Base-by-base conservation (phyloP, 2,329 filamentous ascomycete genomes). In the Aspergillus alliaceus region DNA sequence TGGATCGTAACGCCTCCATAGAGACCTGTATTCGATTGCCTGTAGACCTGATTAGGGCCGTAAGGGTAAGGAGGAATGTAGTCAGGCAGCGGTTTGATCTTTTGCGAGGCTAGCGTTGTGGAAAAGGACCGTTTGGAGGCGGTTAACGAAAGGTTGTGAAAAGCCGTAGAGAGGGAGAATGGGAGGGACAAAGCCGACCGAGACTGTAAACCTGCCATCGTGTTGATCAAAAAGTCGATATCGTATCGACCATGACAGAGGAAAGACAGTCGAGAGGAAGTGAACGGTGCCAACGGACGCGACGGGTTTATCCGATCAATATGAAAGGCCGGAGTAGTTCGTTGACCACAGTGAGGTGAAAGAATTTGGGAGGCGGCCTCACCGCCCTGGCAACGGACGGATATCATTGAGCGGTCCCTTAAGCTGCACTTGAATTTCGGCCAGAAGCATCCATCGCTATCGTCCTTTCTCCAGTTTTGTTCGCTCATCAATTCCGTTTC, bases 11-110 rank as follows among this genome's bases (percentile, higher is more conserved):
- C 61, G 32, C 77, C 77, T 27, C 77, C 79, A 59, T 81, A 82
- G 25, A 82, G 74, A 64, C 79, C 79, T 24, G 69, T 71, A 61
- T 81, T 75, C 18, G 77, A 73, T 68, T 80, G 78, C 58, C 78
- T 78, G 67, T 73, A 81, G 59, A 69, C 65, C 46, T 69, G 69
- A 51, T 74, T 74, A 18, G 76, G 73, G 47, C 75, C 76, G 63
- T 79, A 79, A 11, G 79, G 79, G 58, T 81, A 81, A 34, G 77
- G 70, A 44, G 79, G 78, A 58, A 78, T 75, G 35, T 70, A 64
- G 9, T 69, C 68, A 31, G 75, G 73, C 49, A 77, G 64, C 53
- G 60, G 60, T 49, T 68, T 67, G 34, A 63, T 68, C 51, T 71
- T 72, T 59, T 71, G 71, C 25, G 66, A 55, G 49, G 68, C 62